phyloP scores from a whole-genome alignment of 768 basidiomycete genomes.

The Grammothele lineata region DNA sequence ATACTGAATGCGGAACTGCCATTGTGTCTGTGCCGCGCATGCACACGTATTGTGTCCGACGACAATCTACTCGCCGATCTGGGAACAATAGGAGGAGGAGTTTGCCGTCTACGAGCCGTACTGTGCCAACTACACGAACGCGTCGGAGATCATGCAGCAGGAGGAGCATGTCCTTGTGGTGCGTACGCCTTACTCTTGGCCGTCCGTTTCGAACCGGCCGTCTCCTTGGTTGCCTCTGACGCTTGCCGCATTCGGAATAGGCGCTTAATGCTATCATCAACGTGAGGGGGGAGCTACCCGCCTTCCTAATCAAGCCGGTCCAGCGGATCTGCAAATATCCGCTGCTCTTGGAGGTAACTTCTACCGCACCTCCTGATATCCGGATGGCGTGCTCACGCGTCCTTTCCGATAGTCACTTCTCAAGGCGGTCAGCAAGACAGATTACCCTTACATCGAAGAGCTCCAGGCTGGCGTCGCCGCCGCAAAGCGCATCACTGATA shows the following conservation, averaged over 20 bases:
- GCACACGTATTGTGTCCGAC: conserved; percentile 22
- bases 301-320: conserved; percentile 97
- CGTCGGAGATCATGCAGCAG: conserved; percentile 32
- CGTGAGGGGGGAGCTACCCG: conserved; percentile 87
- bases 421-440: conserved; percentile 59
- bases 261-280: conserved; percentile 82
- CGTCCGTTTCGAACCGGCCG: conserved; percentile 17
- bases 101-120: conserved; percentile 97
- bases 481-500: conserved; percentile 89
- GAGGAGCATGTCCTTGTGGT: conserved; percentile 87
- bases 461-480: conserved; percentile 80
- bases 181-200: conserved; percentile 20
- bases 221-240: conserved; percentile 8
- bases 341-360: conserved; percentile 75
- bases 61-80: conserved; percentile 26
- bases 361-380: conserved; percentile 4
- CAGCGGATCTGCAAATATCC: conserved; percentile 99
- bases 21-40: conserved; percentile 41
- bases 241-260: conserved; percentile 34
- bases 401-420: conserved; percentile 54
- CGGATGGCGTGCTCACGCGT: conserved; percentile 5
- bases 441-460: conserved; percentile 74
- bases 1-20: conserved; percentile 38
- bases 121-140: conserved; percentile 61
- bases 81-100: conserved; percentile 85